These are phyloP conservation scores for Fusarium coicis DNA, from an alignment of 2,329 filamentous ascomycete species.

Conservation along the genomic window DNA sequence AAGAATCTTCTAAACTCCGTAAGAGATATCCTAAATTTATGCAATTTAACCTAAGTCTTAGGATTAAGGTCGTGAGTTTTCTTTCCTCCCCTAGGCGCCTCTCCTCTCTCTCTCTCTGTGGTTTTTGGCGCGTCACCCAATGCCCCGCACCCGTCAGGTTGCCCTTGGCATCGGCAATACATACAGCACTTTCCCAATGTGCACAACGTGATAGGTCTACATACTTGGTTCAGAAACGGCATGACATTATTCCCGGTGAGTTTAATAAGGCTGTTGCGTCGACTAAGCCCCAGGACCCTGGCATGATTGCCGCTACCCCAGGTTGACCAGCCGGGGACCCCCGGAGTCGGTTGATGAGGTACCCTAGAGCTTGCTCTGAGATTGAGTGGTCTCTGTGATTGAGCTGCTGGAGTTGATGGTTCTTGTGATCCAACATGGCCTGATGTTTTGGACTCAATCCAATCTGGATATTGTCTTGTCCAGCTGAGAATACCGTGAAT, in stretches of 20 bases:
- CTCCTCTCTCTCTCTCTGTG: not conserved
- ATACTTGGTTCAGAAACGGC: not conserved
- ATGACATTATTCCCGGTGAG: not conserved
- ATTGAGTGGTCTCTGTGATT: not conserved
- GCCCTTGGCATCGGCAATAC: not conserved
- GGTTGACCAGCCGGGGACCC: not conserved
- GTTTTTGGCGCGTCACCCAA: not conserved
- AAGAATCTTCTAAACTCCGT: not conserved
- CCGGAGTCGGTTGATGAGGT: not conserved
- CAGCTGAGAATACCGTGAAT: not conserved
- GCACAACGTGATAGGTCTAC: not conserved
- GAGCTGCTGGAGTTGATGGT: no score
- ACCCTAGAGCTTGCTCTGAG: not conserved
- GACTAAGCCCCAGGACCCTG: not conserved
- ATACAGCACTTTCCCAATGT: not conserved
- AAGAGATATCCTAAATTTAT: not conserved
- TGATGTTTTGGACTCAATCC: not conserved
- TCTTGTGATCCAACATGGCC: not conserved
- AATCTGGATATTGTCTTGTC: not conserved
- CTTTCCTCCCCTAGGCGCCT: not conserved
- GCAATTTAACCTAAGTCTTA: not conserved
- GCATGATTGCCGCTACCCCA: constrained; percentile 2
- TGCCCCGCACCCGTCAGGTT: not conserved
- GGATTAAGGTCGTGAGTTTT: not conserved
- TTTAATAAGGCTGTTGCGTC: not conserved